phyloP scores from a whole-genome alignment of 2,329 filamentous ascomycete genomes.

The Epichloe gansuensis region DNA sequence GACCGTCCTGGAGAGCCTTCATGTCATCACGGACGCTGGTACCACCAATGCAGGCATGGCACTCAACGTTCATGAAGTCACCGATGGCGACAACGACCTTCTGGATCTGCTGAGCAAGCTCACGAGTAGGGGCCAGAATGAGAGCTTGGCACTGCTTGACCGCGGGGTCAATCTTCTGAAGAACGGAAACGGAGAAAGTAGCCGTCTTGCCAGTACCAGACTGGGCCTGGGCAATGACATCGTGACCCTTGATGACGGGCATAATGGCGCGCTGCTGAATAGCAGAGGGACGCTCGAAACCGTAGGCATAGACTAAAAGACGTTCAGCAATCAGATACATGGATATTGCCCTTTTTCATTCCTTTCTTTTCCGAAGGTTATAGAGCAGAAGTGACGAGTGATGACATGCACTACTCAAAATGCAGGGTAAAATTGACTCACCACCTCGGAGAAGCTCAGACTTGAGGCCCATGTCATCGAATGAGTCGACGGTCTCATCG shows the following conservation, averaged over 20 bases:
- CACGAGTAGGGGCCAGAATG: slow-evolving; percentile 93
- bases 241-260: slow-evolving; percentile 99
- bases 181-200: slow-evolving; percentile 97
- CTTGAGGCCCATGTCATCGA: slow-evolving; percentile 97
- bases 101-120: slow-evolving; percentile 98
- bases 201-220: slow-evolving; percentile 99
- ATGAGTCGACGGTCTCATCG: slow-evolving; percentile 98
- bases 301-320: slow-evolving; percentile 77
- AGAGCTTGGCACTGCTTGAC: slow-evolving; percentile 96
- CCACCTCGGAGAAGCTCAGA: slow-evolving; percentile 92
- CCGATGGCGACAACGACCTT: slow-evolving; percentile 98
- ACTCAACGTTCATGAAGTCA: slow-evolving; percentile 99
- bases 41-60: slow-evolving; percentile 98
- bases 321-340: not conserved
- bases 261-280: slow-evolving; percentile 99
- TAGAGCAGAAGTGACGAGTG: not conserved
- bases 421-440: slow-evolving; percentile 21
- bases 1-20: slow-evolving; percentile 90
- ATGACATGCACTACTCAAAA: not conserved
- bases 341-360: not conserved
- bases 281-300: slow-evolving; percentile 98
- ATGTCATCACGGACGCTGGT: slow-evolving; percentile 98
- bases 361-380: not conserved
- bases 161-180: slow-evolving; percentile 95
- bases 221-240: slow-evolving; percentile 99